These are phyloP conservation scores for Olyra latifolia DNA, from an alignment of 176 grass and related monocot genomes.

Conservation along the genomic window DNA sequence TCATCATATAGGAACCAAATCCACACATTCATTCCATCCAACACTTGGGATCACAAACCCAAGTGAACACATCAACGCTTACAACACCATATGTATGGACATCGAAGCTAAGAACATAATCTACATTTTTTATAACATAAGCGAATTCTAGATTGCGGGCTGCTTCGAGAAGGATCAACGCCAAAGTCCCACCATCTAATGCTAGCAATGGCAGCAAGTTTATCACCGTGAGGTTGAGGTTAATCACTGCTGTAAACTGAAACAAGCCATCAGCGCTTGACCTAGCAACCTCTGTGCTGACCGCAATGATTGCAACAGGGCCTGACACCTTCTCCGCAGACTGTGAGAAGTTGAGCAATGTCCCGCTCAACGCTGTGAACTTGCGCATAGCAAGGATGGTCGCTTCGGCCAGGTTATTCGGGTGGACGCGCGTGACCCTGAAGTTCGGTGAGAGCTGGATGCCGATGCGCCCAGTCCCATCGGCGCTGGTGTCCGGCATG, in stretches of 20 bases:
- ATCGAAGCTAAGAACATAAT: too few relatives aligned
- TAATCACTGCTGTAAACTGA: constrained; percentile 85
- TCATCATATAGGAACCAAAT: too few relatives aligned
- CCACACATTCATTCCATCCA: too few relatives aligned
- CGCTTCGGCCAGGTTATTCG: constrained; percentile 53
- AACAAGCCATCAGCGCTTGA: constrained; percentile 75
- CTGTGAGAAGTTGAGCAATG: constrained; percentile 87
- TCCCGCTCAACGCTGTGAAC: constrained; percentile 51
- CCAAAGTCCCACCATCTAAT: constrained; percentile 74
- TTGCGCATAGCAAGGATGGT: constrained; percentile 59
- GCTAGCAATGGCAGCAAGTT: constrained; percentile 77
- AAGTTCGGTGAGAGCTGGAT: constrained; percentile 83
- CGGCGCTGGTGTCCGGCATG: constrained; percentile 68
- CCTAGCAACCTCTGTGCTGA: constrained; percentile 76
- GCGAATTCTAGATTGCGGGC: too few relatives aligned
- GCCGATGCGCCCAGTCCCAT: constrained; percentile 73
- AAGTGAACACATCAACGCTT: too few relatives aligned
- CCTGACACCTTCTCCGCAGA: constrained; percentile 78
- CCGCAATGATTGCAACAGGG: constrained; percentile 87
- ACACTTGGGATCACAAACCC: too few relatives aligned
- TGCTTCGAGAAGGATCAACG: constrained; percentile 81
- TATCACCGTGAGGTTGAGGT: constrained; percentile 88
- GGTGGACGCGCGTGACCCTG: constrained; percentile 49
- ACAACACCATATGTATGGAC: too few relatives aligned
- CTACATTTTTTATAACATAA: too few relatives aligned